Conservation (phyloP, 257 asterid species). For the Petunia secreta region DNA sequence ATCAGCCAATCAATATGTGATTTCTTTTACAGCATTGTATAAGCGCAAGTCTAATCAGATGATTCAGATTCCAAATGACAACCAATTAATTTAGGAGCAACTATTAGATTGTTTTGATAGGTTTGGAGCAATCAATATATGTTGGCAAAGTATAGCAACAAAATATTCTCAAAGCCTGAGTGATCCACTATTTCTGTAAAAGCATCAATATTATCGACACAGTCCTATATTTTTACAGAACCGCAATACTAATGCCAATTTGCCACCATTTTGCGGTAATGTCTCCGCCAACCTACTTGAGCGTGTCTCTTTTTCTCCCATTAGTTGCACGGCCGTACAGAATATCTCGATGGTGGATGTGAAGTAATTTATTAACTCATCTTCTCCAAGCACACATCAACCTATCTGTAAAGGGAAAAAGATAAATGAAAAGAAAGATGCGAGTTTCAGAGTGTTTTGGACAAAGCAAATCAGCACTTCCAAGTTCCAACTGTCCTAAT, state of each 20-base stretch:
- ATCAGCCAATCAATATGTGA: background rate
- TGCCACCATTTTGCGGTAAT: background rate
- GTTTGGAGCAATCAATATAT: background rate
- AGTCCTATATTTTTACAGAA: background rate
- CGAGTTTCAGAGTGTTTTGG: no score
- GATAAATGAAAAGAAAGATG: no score
- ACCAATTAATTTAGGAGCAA: background rate
- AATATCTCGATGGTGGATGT: background rate
- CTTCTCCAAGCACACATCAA: no score
- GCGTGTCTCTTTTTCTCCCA: background rate
- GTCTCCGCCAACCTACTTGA: background rate
- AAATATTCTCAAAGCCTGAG: constrained; percentile 1
- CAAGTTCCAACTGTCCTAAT: no score
- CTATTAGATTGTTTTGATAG: background rate
- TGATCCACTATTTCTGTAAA: background rate
- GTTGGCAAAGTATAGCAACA: background rate
- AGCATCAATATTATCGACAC: no score
- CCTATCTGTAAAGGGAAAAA: no score
- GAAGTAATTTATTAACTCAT: no score
- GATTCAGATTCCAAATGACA: constrained; percentile 16
- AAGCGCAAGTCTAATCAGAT: background rate
- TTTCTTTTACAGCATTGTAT: background rate
- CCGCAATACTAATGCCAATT: background rate
- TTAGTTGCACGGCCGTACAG: background rate
- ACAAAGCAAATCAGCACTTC: no score